Percentiles rank a stretch among this genome's conserved stretches.
Evolutionary conservation across 768 basidiomycete species (phyloP).

Genomic region (Floccularia luteovirens): DNA sequence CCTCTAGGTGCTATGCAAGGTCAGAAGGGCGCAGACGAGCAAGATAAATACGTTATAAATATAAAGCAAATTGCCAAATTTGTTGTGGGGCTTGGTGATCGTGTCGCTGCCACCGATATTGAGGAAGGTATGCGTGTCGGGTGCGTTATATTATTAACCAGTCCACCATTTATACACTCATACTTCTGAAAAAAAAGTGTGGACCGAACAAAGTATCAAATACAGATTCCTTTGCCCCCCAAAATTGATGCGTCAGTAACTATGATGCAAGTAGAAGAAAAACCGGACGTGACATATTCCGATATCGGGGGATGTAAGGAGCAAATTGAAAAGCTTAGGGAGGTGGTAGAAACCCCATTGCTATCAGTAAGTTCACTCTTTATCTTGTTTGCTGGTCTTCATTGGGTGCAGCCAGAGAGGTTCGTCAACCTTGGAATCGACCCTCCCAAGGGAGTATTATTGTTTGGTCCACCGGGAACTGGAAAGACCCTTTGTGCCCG

Average conservation of each 20-base stretch:
- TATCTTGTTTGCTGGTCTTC: constrained; percentile 9
- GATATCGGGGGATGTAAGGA: constrained; percentile 99
- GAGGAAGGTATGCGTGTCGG: constrained; percentile 99
- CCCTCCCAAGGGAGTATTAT: constrained; percentile 94
- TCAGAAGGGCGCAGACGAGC: constrained; percentile 96
- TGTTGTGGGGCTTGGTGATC: constrained; percentile 94
- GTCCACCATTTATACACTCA: neutral
- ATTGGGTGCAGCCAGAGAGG: constrained; percentile 78
- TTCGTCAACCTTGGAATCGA: constrained; percentile 98
- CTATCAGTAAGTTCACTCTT: constrained; percentile 60
- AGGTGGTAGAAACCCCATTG: constrained; percentile 95
- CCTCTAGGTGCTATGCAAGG: constrained; percentile 72
- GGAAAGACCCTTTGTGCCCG: constrained; percentile 98
- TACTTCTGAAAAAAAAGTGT: constrained; percentile 46
- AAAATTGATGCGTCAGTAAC: constrained; percentile 99
- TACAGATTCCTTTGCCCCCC: constrained; percentile 95
- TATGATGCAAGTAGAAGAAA: constrained; percentile 99
- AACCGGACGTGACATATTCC: constrained; percentile 96
- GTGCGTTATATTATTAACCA: constrained; percentile 46
- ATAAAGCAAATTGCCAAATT: constrained; percentile 99
- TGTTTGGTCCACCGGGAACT: constrained; percentile 96
- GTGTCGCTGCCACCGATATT: constrained; percentile 95
- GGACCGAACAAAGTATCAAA: constrained; percentile 95
- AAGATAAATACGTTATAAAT: constrained; percentile 99
- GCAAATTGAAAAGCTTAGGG: constrained; percentile 97